Percentiles rank a stretch among this genome's conserved stretches.
Evolutionary conservation across 192 early-diverging fungal species (phyloP).

Genomic region (Mortierella antarctica): DNA sequence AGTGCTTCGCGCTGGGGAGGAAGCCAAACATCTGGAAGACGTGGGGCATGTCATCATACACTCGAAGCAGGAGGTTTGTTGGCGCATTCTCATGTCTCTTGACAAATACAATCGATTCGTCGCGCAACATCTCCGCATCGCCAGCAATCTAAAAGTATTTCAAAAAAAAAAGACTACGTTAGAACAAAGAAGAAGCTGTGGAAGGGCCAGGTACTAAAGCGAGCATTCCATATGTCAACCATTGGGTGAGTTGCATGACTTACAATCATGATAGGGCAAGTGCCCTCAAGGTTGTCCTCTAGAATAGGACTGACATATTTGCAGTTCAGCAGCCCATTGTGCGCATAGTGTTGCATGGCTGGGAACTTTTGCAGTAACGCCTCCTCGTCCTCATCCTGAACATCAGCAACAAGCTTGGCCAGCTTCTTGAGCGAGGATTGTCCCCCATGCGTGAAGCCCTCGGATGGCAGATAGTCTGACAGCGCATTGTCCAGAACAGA

Average conservation of each 20-base stretch:
- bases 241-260: background rate
- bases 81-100: conserved; percentile 41
- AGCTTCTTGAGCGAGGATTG: conserved; percentile 38
- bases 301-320: conserved; percentile 62
- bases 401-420: conserved; percentile 17
- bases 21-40: conserved; percentile 62
- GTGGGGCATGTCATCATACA: conserved; percentile 65
- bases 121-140: conserved; percentile 56
- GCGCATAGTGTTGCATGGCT: conserved; percentile 55
- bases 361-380: conserved; percentile 31
- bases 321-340: conserved; percentile 52
- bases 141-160: conserved; percentile 56
- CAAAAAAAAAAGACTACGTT: background rate
- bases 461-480: conserved; percentile 60
- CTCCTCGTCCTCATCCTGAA: conserved; percentile 6
- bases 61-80: conserved; percentile 37
- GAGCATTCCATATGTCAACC: no score
- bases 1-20: conserved; percentile 47
- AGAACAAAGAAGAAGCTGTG: background rate
- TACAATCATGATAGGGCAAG: conserved; percentile 60
- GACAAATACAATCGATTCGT: conserved; percentile 60
- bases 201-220: background rate
- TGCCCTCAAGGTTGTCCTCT: conserved; percentile 52
- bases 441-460: conserved; percentile 57
- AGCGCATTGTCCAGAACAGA: conserved; percentile 45